Conservation (phyloP, 1,139 yeast species). For the Pichia sp. region DNA sequence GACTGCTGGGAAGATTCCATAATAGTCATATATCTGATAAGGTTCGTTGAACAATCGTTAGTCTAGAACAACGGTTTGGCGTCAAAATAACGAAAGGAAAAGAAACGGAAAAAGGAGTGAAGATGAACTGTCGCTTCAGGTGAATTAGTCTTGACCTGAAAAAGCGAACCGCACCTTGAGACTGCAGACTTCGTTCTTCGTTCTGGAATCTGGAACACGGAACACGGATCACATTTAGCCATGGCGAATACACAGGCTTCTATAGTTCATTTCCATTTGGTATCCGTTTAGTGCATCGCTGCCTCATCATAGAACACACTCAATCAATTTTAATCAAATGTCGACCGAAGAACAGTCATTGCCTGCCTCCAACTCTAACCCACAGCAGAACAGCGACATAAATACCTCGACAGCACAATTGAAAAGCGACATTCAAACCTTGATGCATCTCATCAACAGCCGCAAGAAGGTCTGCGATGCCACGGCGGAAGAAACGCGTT, state of each 20-base stretch:
- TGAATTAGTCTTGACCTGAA: too few species aligned
- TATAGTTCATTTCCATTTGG: not conserved
- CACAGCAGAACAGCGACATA: not conserved
- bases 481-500: slow-evolving; percentile 65
- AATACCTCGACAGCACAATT: slow-evolving; percentile 7
- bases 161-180: too few species aligned
- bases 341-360: not conserved
- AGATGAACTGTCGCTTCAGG: too few species aligned
- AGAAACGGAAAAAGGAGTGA: too few species aligned
- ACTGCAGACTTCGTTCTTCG: too few species aligned
- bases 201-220: too few species aligned
- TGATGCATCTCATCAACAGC: slow-evolving; percentile 15
- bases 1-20: too few species aligned
- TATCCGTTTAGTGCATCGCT: too few species aligned
- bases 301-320: not conserved
- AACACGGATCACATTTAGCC: too few species aligned
- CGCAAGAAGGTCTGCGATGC: slow-evolving; percentile 21
- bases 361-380: not conserved
- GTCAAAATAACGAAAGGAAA: too few species aligned
- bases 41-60: not conserved
- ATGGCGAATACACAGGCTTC: not conserved
- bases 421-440: slow-evolving; percentile 18
- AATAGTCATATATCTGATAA: not conserved
- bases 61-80: not conserved
- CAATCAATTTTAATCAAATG: not conserved